phyloP scores from a whole-genome alignment of 2,329 filamentous ascomycete species.

The Neonectria sp. region DNA sequence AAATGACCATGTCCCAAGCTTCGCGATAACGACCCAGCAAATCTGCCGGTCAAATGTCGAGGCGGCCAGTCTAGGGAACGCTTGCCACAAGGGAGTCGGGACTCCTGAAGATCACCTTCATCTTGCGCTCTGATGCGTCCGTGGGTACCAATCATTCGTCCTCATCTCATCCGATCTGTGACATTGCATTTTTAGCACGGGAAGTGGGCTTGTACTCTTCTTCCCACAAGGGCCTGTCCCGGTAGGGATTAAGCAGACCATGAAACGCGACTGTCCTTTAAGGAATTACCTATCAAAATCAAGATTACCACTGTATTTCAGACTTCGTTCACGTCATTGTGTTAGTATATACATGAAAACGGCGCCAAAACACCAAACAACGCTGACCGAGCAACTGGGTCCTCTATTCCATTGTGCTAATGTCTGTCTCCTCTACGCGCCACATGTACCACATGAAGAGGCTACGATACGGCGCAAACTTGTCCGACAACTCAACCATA shows the following conservation, averaged over 20 bases:
- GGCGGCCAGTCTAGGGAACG: not conserved
- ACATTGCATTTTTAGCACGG: constrained; percentile 42
- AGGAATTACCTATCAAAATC: not conserved
- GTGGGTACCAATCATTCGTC: constrained; percentile 27
- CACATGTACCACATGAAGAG: constrained; percentile 99
- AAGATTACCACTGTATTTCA: not conserved
- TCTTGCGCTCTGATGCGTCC: constrained; percentile 16
- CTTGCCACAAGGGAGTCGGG: constrained; percentile 1
- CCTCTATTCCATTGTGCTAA: constrained; percentile 69
- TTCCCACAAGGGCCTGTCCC: constrained; percentile 11
- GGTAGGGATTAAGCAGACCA: constrained; percentile 2
- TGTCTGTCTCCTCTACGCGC: constrained; percentile 85
- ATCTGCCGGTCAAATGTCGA: constrained; percentile 13
- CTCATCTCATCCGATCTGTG: constrained; percentile 17
- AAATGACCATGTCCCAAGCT: not conserved
- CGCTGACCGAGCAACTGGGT: constrained; percentile 35
- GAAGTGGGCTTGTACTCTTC: constrained; percentile 14
- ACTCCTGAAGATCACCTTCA: constrained; percentile 25
- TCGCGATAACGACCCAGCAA: not conserved
- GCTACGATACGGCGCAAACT: constrained; percentile 89
- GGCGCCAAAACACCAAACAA: constrained; percentile 32
- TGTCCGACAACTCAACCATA: constrained; percentile 86
- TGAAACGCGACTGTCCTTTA: constrained; percentile 11
- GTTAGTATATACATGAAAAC: constrained; percentile 17
- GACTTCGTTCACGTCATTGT: not conserved